Evolutionary conservation across 2,329 filamentous ascomycete genomes (phyloP), one percentile per base, ranked within the genome.

Genomic region (Fusarium sp.): DNA sequence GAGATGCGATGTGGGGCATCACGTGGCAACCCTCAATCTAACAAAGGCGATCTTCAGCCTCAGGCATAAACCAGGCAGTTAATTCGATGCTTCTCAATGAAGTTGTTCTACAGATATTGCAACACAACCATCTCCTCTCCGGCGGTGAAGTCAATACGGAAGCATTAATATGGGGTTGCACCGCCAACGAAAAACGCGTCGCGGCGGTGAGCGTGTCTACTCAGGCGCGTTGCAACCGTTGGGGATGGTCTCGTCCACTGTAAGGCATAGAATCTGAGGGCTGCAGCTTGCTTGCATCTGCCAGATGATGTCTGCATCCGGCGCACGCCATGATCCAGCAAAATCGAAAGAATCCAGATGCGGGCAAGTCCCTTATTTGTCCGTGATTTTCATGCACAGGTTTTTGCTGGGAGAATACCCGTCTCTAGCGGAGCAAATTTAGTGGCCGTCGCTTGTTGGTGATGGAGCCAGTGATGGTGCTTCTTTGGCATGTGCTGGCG

Each of bases 381-480:
- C 34, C 47, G 40, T 45, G 20, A 42, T 63, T 37, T 64, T 34
- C 50, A 42, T 54, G 63, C 47, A 31, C 42, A 16, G 22, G 18
- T 29, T 50, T 42, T 42, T 42, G n/a, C 40, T 42, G n/a, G 40
- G 40, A 42, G 20, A 22, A 42, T 42, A 4, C 11, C 20, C 40
- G 29, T 54, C 61, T 20, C 31, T 24, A 20, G 40, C 71, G 40
- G 40, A 69, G 58, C 37, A 64, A 56, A 61, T 38, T 62, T 52
- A 54, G 65, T 63, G 67, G 66, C 50, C 62, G 57, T 58, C 47
- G 47, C 27, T 31, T 61, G 58, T 29, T 68, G 65, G 27, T 68
- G 59, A 40, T 50, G 58, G 16, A 65, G 61, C 73, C 62, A 74
- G 73, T 72, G 45, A 71, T 50, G 59, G 50, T 64, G 37, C 60